Evolutionary conservation across 2,329 filamentous ascomycete genomes (phyloP), one percentile per base, ranked within the genome.

Genomic region (Colletotrichum chrysophilum): DNA sequence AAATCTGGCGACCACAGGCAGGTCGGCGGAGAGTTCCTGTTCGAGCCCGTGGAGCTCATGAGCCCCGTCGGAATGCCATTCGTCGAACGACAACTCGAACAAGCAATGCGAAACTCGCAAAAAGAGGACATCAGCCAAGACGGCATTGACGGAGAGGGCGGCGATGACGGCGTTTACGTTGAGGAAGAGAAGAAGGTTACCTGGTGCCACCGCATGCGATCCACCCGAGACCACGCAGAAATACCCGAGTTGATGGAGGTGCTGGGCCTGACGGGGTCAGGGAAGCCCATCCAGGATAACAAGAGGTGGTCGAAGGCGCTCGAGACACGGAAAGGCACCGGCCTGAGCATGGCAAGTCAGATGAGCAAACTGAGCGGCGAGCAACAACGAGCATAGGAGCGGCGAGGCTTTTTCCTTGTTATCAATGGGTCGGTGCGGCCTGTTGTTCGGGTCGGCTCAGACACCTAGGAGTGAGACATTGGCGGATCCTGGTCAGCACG

Each of bases 141-240:
- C 14, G 70, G 66, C 21, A 75, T 75, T 6, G 73, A 75, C 58
- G 73, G 73, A 16, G 61, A 75, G 16, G 77, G 66, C 5, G 77
- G 66, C 4, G 80, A 79, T 8, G 82, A 80, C 28, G 81, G 81
- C 67, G 78, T 78, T 10, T 77, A 73, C 48, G 72, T 71, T 26
- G 80, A 82, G 4, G 87, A 91, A 80, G 87, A 90, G 80, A 94
- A 94, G 84, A 86, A 86, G 70, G 89, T 95, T 32, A 92, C 91
- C 2, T 97, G 95, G 95, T 96, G 93, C 79, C 94, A 96, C 84
- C 89, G 94, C 32, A 97, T 97, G 95, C 88, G 88, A 81, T 94
- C 91, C 73, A 96, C 94, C 14, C 87, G 95, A 65, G 95, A 96
- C 78, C 95, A 97, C 81, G 90, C 91, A 2, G 94, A 96, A 86